Percentiles rank a stretch among this genome's conserved stretches.
These are phyloP conservation scores for Neofusicoccum sp. DNA, from an alignment of 2,329 filamentous ascomycete genomes.

Conservation along the genomic window DNA sequence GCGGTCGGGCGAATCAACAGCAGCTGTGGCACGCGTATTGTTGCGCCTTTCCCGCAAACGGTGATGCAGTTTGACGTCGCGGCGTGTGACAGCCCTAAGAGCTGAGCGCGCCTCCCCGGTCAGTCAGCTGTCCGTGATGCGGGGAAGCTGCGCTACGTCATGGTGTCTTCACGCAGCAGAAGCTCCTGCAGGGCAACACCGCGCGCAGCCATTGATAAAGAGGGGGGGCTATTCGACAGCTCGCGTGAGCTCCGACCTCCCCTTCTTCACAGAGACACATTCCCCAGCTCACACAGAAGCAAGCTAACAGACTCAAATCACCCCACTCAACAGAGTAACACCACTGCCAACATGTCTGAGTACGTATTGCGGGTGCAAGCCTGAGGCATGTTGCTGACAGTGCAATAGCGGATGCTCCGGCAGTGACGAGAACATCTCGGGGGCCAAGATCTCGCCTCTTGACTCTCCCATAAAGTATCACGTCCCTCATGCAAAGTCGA, in stretches of 20 bases:
- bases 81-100: neutral
- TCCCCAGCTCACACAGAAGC: neutral
- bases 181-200: neutral
- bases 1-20: slow-evolving; percentile 10
- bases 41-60: slow-evolving; percentile 7
- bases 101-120: neutral
- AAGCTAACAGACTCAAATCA: neutral
- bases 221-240: neutral
- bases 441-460: slow-evolving; percentile 28
- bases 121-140: neutral
- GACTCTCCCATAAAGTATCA: slow-evolving; percentile 25
- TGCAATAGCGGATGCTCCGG: neutral
- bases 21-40: neutral
- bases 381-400: neutral
- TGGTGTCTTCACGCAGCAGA: neutral
- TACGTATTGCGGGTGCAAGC: neutral
- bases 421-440: slow-evolving; percentile 25
- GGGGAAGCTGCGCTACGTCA: slow-evolving; percentile 12
- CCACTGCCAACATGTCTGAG: neutral
- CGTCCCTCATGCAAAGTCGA: slow-evolving; percentile 23
- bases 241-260: neutral
- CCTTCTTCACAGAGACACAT: neutral
- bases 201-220: neutral
- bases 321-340: neutral
- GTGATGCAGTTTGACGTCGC: slow-evolving; percentile 16